phyloP scores from a whole-genome alignment of 768 basidiomycete genomes.

The Boletus vinaceobasis region DNA sequence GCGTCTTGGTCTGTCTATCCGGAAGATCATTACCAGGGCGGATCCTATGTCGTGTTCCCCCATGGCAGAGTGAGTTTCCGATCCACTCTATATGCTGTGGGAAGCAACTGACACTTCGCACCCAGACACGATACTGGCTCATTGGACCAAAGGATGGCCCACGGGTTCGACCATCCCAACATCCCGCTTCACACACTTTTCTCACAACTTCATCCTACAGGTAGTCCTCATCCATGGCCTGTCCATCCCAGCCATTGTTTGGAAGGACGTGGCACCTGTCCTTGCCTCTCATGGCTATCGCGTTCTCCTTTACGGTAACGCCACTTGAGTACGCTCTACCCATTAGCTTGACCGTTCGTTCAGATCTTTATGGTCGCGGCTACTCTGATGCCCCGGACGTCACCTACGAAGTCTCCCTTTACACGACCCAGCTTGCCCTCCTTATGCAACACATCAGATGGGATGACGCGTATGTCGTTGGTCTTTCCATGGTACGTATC shows the following conservation, averaged over 20 bases:
- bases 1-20: slow-evolving; percentile 72
- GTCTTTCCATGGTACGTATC: slow-evolving; percentile 66
- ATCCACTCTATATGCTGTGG: not conserved
- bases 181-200: not conserved
- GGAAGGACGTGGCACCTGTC: slow-evolving; percentile 69
- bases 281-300: slow-evolving; percentile 64
- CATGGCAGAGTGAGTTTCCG: slow-evolving; percentile 54
- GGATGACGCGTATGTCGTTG: slow-evolving; percentile 61
- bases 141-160: slow-evolving; percentile 65
- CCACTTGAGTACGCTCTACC: not conserved
- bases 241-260: slow-evolving; percentile 72
- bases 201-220: slow-evolving; percentile 33
- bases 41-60: slow-evolving; percentile 63
- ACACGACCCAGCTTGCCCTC: slow-evolving; percentile 76
- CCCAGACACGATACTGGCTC: slow-evolving; percentile 73
- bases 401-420: slow-evolving; percentile 61
- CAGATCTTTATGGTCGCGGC: slow-evolving; percentile 79
- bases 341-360: not conserved
- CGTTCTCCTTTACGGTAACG: slow-evolving; percentile 69
- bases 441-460: slow-evolving; percentile 77
- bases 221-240: slow-evolving; percentile 76
- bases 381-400: slow-evolving; percentile 78
- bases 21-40: slow-evolving; percentile 59
- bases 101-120: not conserved
- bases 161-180: slow-evolving; percentile 42